Conservation (phyloP, 108 stramenopile genomes). For the Skeletonema menzelii region DNA sequence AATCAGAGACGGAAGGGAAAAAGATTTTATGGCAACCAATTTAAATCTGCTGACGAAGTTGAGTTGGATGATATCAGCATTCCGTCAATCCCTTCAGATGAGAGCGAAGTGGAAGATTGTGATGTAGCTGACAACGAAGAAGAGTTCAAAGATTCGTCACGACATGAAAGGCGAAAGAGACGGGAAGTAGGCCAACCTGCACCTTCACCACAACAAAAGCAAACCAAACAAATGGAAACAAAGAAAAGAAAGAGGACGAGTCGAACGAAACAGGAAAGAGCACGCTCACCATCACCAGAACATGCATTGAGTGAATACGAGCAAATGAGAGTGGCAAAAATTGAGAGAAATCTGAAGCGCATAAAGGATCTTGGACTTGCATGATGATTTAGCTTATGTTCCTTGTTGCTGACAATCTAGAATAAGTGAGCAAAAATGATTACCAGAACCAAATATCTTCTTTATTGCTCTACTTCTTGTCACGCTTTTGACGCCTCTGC, state of each 20-base stretch:
- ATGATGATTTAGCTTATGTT: neutral
- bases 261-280: neutral
- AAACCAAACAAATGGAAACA: neutral
- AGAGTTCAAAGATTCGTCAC: neutral
- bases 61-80: neutral
- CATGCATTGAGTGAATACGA: neutral
- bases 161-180: conserved; percentile 4
- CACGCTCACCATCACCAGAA: neutral
- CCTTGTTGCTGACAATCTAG: neutral
- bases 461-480: neutral
- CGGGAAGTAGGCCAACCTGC: neutral
- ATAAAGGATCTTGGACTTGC: conserved; percentile 1
- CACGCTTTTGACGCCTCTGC: neutral
- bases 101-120: neutral
- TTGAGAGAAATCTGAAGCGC: neutral
- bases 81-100: conserved; percentile 4
- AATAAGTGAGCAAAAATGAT: no score
- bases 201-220: neutral
- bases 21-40: neutral
- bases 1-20: neutral
- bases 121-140: neutral
- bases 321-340: neutral
- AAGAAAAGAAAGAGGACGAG: neutral
- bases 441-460: neutral
- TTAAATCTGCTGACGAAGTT: neutral